Evolutionary conservation across 2,329 filamentous ascomycete species (phyloP).

Genomic region (Diaporthe vexans): DNA sequence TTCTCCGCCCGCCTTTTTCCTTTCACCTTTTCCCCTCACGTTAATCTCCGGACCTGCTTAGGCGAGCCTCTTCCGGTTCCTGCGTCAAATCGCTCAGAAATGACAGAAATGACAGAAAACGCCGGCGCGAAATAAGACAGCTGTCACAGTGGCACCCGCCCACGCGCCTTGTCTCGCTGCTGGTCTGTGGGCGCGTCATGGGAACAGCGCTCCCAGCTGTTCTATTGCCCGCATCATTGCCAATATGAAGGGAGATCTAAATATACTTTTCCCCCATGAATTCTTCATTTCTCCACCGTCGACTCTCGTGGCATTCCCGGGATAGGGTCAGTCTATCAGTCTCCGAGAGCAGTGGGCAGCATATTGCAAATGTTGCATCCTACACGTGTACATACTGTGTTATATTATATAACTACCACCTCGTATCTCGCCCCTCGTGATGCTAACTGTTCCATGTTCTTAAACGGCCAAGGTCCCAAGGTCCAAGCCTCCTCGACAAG

Average conservation of each 20-base stretch:
- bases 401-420: conserved; percentile 8
- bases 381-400: conserved; percentile 1
- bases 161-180: neutral
- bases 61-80: conserved; percentile 27
- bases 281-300: conserved; percentile 3
- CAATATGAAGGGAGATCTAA: conserved; percentile 10
- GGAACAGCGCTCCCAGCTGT: neutral
- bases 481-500: conserved; percentile 13
- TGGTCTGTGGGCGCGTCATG: conserved; percentile 2
- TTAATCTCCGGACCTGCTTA: conserved; percentile 29
- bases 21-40: neutral
- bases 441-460: neutral
- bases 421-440: conserved; percentile 22
- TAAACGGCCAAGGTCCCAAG: neutral
- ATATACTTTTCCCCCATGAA: conserved; percentile 1
- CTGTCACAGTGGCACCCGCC: conserved; percentile 7
- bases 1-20: neutral
- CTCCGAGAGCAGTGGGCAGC: too few species aligned
- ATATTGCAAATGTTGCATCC: neutral
- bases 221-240: neutral
- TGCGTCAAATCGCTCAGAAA: conserved; percentile 34
- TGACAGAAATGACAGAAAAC: conserved; percentile 24
- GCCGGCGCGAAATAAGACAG: conserved; percentile 3
- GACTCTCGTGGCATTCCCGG: conserved; percentile 1
- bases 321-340: neutral